These are phyloP conservation scores for Houttuynia cordata DNA, from an alignment of 164 flowering plant genomes.

Conservation along the genomic window DNA sequence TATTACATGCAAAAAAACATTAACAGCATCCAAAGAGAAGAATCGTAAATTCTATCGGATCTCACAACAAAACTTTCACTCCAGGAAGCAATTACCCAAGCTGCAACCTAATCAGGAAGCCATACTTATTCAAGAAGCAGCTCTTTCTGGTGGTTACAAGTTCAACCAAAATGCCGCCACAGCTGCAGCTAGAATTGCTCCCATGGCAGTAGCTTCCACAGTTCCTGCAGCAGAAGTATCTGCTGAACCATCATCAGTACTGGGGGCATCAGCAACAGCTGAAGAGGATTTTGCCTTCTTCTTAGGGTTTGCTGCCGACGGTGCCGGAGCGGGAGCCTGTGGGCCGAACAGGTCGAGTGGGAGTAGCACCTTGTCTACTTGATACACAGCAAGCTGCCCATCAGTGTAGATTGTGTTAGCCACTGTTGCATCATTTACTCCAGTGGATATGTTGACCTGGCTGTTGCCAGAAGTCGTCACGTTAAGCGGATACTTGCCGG, in stretches of 20 bases:
- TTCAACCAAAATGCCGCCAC: neutral
- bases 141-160: neutral
- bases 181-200: neutral
- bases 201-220: neutral
- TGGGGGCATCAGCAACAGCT: neutral
- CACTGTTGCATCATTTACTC: conserved; percentile 42
- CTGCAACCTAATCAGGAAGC: neutral
- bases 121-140: neutral
- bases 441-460: conserved; percentile 57
- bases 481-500: conserved; percentile 47
- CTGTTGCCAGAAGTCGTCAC: conserved; percentile 46
- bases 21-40: neutral
- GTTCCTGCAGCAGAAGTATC: neutral
- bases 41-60: neutral
- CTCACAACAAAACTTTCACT: neutral
- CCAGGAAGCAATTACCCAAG: neutral
- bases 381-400: conserved; percentile 55
- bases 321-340: conserved; percentile 42
- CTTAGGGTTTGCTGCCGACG: conserved; percentile 33
- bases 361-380: conserved; percentile 64
- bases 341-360: conserved; percentile 52
- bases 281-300: conserved; percentile 12
- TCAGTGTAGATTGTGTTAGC: conserved; percentile 47
- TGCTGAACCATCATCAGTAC: neutral
- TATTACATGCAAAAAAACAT: neutral